Evolutionary conservation across 2,329 filamentous ascomycete genomes (phyloP).

Genomic region (Escovopsis sp.): DNA sequence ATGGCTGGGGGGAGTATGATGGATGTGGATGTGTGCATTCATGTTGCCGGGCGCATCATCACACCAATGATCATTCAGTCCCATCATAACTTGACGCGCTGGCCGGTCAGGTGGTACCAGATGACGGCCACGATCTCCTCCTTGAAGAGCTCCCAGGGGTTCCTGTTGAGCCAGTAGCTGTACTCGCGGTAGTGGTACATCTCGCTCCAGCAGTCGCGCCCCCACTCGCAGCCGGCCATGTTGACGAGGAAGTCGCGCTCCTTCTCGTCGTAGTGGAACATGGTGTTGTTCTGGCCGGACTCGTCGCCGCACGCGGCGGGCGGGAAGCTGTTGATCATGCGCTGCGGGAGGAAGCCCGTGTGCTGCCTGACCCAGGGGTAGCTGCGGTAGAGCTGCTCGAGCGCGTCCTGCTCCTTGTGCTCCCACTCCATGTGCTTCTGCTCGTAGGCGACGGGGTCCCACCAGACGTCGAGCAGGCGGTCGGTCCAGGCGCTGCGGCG

Average conservation of each 20-base stretch:
- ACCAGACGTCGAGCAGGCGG: constrained; percentile 87
- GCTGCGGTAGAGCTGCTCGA: constrained; percentile 80
- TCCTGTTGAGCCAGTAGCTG: constrained; percentile 79
- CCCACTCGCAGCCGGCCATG: constrained; percentile 97
- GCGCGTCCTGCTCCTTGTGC: constrained; percentile 93
- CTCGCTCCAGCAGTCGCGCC: constrained; percentile 92
- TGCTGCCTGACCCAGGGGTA: constrained; percentile 89
- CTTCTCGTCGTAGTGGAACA: constrained; percentile 71
- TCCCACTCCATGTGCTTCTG: constrained; percentile 99
- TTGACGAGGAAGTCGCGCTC: constrained; percentile 92
- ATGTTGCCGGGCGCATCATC: not conserved
- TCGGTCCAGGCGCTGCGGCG: constrained; percentile 80
- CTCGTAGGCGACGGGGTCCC: constrained; percentile 95
- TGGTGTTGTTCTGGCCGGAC: constrained; percentile 46
- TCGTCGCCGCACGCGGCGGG: constrained; percentile 74
- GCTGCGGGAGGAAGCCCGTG: constrained; percentile 77
- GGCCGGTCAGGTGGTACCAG: constrained; percentile 50
- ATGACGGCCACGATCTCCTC: constrained; percentile 46
- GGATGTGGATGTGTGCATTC: too few relatives aligned
- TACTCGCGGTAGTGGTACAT: constrained; percentile 92
- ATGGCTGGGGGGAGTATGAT: too few relatives aligned
- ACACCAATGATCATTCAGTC: not conserved
- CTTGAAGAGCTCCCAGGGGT: constrained; percentile 63
- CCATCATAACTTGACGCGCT: constrained; percentile 40
- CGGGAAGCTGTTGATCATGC: constrained; percentile 90